Evolutionary conservation across 371 early-diverging fungal species (phyloP).

Genomic region (Mortierella sp.): DNA sequence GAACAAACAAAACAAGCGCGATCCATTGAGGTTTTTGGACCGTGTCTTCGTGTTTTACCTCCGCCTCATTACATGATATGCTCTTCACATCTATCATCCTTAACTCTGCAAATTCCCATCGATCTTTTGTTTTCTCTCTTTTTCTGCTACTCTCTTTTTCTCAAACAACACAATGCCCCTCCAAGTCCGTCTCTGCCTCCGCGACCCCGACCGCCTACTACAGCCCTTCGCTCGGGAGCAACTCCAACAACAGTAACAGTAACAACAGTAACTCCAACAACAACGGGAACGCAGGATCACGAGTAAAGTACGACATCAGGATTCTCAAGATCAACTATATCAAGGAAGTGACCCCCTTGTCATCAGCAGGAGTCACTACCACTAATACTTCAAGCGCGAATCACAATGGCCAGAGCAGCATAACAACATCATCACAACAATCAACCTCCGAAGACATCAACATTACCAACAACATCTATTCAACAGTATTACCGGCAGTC

Average conservation of each 20-base stretch:
- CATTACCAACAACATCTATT: conserved; percentile 33
- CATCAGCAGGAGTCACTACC: not conserved
- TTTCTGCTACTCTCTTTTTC: conserved; percentile 7
- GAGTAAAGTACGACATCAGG: conserved; percentile 62
- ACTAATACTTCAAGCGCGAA: not conserved
- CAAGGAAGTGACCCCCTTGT: conserved; percentile 65
- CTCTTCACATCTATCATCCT: conserved; percentile 38
- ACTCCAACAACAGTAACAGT: not conserved
- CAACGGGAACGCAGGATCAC: conserved; percentile 19
- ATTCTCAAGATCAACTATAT: conserved; percentile 74
- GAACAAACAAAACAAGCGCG: not conserved
- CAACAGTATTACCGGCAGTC: conserved; percentile 55
- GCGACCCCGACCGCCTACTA: conserved; percentile 35
- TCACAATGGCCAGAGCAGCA: conserved; percentile 19
- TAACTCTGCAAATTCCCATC: conserved; percentile 44
- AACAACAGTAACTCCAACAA: not conserved
- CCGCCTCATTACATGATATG: not conserved
- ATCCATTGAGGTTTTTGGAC: not conserved
- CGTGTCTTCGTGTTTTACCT: conserved; percentile 3
- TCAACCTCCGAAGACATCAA: conserved; percentile 8
- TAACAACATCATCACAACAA: not conserved
- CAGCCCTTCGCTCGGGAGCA: conserved; percentile 47
- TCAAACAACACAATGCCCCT: conserved; percentile 48
- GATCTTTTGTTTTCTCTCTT: conserved; percentile 14
- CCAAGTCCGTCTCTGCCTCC: conserved; percentile 35